Conservation (phyloP, 768 basidiomycete species). For the Strobilomyces dryophilus region DNA sequence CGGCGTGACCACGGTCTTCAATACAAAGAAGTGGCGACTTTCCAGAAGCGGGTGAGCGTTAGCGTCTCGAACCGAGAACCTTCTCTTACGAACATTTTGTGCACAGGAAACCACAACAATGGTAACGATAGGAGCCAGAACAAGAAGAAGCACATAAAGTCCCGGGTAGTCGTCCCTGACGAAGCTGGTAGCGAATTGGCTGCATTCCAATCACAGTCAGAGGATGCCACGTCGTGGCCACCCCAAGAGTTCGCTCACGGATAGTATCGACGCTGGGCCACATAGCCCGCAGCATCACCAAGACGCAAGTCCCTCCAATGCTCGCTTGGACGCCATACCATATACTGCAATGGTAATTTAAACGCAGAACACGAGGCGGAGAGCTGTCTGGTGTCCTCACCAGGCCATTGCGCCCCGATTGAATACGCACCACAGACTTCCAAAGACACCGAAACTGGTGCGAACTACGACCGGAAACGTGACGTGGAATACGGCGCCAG, state of each 20-base stretch:
- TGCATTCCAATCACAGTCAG: conserved; percentile 23
- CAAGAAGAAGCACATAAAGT: conserved; percentile 80
- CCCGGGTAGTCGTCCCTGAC: conserved; percentile 69
- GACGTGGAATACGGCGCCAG: conserved; percentile 72
- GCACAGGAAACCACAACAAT: conserved; percentile 79
- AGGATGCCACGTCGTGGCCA: conserved; percentile 1
- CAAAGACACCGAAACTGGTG: conserved; percentile 76
- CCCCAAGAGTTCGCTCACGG: conserved; percentile 38
- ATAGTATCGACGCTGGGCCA: conserved; percentile 71
- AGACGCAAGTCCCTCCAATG: conserved; percentile 77
- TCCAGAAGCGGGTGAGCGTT: conserved; percentile 11
- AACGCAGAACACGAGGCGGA: conserved; percentile 11
- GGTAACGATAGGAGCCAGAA: conserved; percentile 82
- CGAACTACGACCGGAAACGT: conserved; percentile 74
- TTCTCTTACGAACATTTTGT: conserved; percentile 57
- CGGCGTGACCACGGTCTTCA: conserved; percentile 73
- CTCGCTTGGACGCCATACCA: conserved; percentile 81
- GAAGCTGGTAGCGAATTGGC: conserved; percentile 70
- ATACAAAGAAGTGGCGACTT: conserved; percentile 73
- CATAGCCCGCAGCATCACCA: conserved; percentile 70
- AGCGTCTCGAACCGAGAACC: conserved; percentile 1
- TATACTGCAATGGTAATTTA: conserved; percentile 38
- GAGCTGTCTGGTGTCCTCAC: conserved; percentile 37
- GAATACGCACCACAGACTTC: conserved; percentile 76
- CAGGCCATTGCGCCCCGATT: conserved; percentile 72